These are phyloP conservation scores for Diaporthe sp. DNA, from an alignment of 2,329 filamentous ascomycete species.

Conservation along the genomic window DNA sequence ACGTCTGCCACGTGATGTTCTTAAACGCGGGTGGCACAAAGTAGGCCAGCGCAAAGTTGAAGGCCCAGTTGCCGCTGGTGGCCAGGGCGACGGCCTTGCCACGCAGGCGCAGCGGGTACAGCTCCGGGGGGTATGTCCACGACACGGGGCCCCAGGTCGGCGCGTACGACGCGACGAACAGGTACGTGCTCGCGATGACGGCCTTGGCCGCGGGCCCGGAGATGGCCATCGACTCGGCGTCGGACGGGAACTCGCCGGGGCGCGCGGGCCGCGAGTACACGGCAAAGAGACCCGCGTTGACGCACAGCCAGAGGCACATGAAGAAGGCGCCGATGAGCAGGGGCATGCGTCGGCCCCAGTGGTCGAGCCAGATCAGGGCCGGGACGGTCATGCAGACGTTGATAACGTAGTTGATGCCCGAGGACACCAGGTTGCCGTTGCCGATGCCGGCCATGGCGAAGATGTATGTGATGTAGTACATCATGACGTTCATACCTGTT, in stretches of 20 bases:
- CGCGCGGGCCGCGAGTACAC: slow-evolving; percentile 55
- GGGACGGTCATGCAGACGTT: slow-evolving; percentile 85
- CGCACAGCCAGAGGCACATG: slow-evolving; percentile 68
- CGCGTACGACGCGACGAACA: slow-evolving; percentile 69
- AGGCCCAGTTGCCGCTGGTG: slow-evolving; percentile 56
- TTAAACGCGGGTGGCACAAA: slow-evolving; percentile 55
- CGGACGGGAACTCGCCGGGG: slow-evolving; percentile 54
- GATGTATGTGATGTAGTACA: slow-evolving; percentile 80
- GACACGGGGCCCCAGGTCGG: slow-evolving; percentile 60
- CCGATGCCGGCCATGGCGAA: slow-evolving; percentile 80
- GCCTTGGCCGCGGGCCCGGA: slow-evolving; percentile 65
- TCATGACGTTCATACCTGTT: slow-evolving; percentile 80
- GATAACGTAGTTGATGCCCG: slow-evolving; percentile 82
- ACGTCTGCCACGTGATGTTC: slow-evolving; percentile 55
- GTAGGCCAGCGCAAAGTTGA: slow-evolving; percentile 57
- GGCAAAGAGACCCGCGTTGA: slow-evolving; percentile 62
- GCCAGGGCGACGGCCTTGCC: slow-evolving; percentile 53
- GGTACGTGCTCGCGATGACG: slow-evolving; percentile 76
- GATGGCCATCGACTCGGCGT: slow-evolving; percentile 62
- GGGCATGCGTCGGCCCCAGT: slow-evolving; percentile 79
- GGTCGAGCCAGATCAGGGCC: slow-evolving; percentile 81
- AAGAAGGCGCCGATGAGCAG: slow-evolving; percentile 75
- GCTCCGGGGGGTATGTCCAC: slow-evolving; percentile 63
- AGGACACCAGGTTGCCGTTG: slow-evolving; percentile 73
- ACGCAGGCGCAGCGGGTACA: slow-evolving; percentile 60